Evolutionary conservation across 2,329 filamentous ascomycete genomes (phyloP), one percentile per base, ranked within the genome.

Genomic region (Cladosporium halotolerans): DNA sequence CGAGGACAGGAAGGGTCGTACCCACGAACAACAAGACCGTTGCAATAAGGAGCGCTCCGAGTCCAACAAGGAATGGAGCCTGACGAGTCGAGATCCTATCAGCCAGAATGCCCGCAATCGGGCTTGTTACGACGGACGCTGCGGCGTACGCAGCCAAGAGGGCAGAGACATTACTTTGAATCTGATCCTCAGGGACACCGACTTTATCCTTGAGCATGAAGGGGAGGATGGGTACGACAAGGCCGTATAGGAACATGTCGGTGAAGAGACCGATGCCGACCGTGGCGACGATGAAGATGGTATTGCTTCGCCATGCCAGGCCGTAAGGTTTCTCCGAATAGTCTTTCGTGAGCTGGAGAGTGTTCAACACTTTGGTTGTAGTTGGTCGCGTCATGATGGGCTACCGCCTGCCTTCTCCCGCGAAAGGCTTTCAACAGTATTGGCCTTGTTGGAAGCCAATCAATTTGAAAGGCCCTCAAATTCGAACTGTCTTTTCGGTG

Each of bases 231-330:
- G 81, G 80, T 0, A 83, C 79, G 13, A 83, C 71, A 2, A 83
- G 69, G 1, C 77, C 78, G 61, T 83, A 83, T 1, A 83, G 72
- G 62, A 83, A 83, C 10, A 83, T 67, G 61, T 83, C 80, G 0
- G 77, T 79, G 60, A 81, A 82, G 2, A 80, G 72, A 41, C 76
- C 78, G 16, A 79, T 66, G 3, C 72, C 75, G 10, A 84, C 78
- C 2, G 80, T 83, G 6, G 73, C 66, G 38, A 82, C 64, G 58
- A 84, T 82, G 69, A 85, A 84, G 43, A 75, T 61, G 2, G 78
- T 79, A 49, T 76, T 79, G 9, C 80, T 82, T n/a, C 82, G 76
- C 75, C 77, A 80, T 69, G 66, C 57, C 3, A 79, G 63, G 13
- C 76, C 66, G 23, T 64, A 62, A 0, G 68, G 68, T 42, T 58